Evolutionary conservation across 805 yeast species (phyloP).

Genomic region (Saccharomycopsis oosterbeekiorum): DNA sequence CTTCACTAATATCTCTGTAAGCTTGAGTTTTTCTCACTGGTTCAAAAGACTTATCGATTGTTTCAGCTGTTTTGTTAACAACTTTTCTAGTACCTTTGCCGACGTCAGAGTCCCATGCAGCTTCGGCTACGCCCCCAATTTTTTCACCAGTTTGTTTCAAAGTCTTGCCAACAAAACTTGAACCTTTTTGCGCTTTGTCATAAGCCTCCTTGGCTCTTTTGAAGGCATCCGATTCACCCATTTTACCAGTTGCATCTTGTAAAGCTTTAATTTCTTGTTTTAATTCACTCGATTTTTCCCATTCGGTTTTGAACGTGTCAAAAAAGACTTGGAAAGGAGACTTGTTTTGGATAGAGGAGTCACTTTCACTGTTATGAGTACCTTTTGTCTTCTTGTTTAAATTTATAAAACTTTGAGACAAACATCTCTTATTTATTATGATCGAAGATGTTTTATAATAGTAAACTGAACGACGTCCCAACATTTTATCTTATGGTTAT

Average conservation of each 20-base stretch:
- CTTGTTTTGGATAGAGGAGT: conserved; percentile 24
- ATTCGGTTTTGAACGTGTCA: conserved; percentile 84
- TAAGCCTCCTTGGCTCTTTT: conserved; percentile 89
- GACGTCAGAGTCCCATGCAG: conserved; percentile 94
- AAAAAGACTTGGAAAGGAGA: conserved; percentile 89
- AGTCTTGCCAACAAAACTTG: conserved; percentile 61
- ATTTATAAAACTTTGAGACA: background rate
- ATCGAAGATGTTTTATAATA: background rate
- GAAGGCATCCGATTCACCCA: conserved; percentile 91
- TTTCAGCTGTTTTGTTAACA: conserved; percentile 73
- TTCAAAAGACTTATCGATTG: conserved; percentile 75
- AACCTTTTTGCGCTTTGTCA: conserved; percentile 67
- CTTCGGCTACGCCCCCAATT: conserved; percentile 79
- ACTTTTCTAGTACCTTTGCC: conserved; percentile 83
- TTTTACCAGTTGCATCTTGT: conserved; percentile 90
- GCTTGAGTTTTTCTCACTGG: conserved; percentile 88
- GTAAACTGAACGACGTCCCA: background rate
- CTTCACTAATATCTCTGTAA: conserved; percentile 80
- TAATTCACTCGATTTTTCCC: conserved; percentile 81
- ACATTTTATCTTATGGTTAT: background rate
- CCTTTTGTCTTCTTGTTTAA: conserved; percentile 1
- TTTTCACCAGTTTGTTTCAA: conserved; percentile 86
- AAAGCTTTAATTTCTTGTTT: conserved; percentile 89
- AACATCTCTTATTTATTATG: background rate
- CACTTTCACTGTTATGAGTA: background rate